Conservation (phyloP, 495 filamentous ascomycete species). For the Penicillium pancosmium region DNA sequence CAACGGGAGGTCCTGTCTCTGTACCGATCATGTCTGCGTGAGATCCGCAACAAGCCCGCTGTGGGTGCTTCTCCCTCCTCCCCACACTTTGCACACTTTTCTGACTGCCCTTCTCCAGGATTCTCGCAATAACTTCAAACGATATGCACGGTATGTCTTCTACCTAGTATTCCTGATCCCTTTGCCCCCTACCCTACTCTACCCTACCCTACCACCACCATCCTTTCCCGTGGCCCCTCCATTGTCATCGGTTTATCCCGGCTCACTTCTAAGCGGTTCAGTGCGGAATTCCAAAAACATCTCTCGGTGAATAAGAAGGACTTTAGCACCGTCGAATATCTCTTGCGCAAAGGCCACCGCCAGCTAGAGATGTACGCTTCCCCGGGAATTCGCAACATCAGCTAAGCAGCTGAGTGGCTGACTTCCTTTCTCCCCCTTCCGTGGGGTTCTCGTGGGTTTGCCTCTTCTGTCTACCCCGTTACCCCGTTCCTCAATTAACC, state of each 20-base stretch:
- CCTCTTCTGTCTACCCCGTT: background rate
- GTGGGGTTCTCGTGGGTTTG: slow-evolving; percentile 16
- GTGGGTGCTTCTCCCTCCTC: slow-evolving; percentile 46
- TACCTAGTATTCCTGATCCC: slow-evolving; percentile 8
- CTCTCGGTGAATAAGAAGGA: slow-evolving; percentile 78
- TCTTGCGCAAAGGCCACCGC: slow-evolving; percentile 79
- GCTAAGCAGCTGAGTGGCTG: slow-evolving; percentile 14
- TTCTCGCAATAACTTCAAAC: slow-evolving; percentile 54
- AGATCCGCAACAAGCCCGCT: slow-evolving; percentile 76
- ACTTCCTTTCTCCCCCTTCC: background rate
- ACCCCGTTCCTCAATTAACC: slow-evolving; percentile 1
- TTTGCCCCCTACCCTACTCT: no score
- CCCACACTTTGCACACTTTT: background rate
- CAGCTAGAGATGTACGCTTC: slow-evolving; percentile 86
- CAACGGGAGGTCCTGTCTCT: slow-evolving; percentile 86
- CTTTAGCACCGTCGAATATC: slow-evolving; percentile 84
- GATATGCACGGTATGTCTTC: slow-evolving; percentile 54
- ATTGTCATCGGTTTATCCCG: slow-evolving; percentile 9
- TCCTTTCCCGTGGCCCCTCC: slow-evolving; percentile 4
- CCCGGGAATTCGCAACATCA: slow-evolving; percentile 82
- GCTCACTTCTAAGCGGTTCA: slow-evolving; percentile 33
- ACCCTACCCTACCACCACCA: no score
- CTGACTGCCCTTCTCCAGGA: slow-evolving; percentile 38
- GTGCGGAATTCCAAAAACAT: slow-evolving; percentile 77
- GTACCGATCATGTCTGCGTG: slow-evolving; percentile 83